phyloP scores from a whole-genome alignment of 352 stramenopile species.

The Thalassiosira exigua region DNA sequence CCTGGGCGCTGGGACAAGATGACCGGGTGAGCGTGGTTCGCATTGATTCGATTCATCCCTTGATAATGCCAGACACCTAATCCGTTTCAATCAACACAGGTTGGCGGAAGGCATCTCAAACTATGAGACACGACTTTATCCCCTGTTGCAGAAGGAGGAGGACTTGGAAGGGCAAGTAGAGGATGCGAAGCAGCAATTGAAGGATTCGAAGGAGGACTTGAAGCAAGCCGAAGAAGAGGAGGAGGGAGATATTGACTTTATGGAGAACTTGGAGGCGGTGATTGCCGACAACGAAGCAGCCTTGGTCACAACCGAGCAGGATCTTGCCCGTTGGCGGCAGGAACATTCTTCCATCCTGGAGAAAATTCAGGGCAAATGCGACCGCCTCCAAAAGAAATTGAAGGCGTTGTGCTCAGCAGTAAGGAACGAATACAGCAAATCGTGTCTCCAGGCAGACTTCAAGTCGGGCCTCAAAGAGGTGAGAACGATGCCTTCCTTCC shows the following conservation, averaged over 20 bases:
- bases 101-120: constrained; percentile 21
- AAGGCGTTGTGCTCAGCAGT: constrained; percentile 48
- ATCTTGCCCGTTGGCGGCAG: constrained; percentile 7
- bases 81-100: too few relatives aligned
- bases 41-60: too few relatives aligned
- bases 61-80: too few relatives aligned
- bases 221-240: constrained; percentile 17
- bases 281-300: background rate
- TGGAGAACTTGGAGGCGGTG: constrained; percentile 22
- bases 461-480: constrained; percentile 50
- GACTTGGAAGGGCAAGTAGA: constrained; percentile 27
- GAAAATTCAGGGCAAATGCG: constrained; percentile 1
- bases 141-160: constrained; percentile 38
- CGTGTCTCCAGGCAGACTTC: constrained; percentile 57
- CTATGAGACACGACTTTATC: constrained; percentile 24
- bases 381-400: constrained; percentile 14
- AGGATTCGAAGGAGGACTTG: constrained; percentile 16
- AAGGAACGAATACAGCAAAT: constrained; percentile 57
- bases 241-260: background rate
- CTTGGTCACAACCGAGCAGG: background rate
- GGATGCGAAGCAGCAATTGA: constrained; percentile 11
- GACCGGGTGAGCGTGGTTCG: too few relatives aligned
- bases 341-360: background rate
- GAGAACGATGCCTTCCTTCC: too few relatives aligned
- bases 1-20: constrained; percentile 61